Conservation (phyloP, 1,284 basidiomycete genomes). For the Exobasidium cylindrosporum region DNA sequence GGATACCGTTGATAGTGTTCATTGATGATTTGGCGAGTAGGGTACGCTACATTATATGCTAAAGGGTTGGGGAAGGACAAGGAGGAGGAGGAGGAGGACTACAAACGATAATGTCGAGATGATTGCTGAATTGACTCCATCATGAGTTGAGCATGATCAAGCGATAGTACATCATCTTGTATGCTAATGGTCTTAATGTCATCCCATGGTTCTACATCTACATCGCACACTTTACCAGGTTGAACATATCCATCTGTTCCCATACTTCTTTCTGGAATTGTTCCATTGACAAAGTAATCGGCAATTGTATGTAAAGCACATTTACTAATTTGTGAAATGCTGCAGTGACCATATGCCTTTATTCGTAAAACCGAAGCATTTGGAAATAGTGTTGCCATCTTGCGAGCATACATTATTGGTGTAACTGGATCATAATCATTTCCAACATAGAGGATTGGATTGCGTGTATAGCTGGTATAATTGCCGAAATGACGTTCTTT, state of each 20-base stretch:
- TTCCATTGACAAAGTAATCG: constrained; percentile 37
- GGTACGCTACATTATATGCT: no score
- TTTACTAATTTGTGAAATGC: constrained; percentile 26
- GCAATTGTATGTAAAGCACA: constrained; percentile 31
- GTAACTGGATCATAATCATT: constrained; percentile 43
- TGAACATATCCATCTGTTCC: not conserved
- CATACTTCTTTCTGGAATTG: constrained; percentile 18
- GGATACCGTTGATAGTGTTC: no score
- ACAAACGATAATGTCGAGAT: no score
- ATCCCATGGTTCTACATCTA: not conserved
- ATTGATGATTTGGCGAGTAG: no score
- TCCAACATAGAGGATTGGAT: constrained; percentile 31
- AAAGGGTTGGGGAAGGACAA: no score
- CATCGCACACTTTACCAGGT: not conserved
- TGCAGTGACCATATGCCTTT: constrained; percentile 36
- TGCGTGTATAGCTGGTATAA: constrained; percentile 30
- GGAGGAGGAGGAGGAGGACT: no score
- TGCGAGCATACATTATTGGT: constrained; percentile 26
- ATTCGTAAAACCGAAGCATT: constrained; percentile 26
- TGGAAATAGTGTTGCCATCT: constrained; percentile 29
- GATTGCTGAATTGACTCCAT: no score
- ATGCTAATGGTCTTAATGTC: no score
- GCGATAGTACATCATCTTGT: no score
- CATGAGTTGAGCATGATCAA: no score
- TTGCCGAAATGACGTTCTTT: constrained; percentile 29